Evolutionary conservation across 2,329 filamentous ascomycete species (phyloP).

Genomic region (Eutypa lata): DNA sequence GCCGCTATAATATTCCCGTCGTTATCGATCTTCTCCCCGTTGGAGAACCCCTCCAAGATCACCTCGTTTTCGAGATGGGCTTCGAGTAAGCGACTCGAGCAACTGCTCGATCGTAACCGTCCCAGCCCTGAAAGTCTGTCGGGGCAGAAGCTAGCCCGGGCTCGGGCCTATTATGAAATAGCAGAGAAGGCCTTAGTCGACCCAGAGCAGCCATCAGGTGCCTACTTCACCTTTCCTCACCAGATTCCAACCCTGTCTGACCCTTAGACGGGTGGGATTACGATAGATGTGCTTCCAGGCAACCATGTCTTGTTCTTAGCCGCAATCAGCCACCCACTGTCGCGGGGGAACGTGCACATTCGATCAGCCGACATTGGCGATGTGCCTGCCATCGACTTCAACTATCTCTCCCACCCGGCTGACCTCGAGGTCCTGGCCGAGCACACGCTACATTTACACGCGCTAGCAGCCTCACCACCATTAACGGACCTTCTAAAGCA

Average conservation of each 20-base stretch:
- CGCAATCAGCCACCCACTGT: neutral
- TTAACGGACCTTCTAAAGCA: neutral
- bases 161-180: neutral
- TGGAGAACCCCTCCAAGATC: slow-evolving; percentile 49
- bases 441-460: neutral
- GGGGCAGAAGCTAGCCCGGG: neutral
- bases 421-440: neutral
- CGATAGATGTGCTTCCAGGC: neutral
- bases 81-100: neutral
- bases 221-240: neutral
- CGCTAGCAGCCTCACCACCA: neutral
- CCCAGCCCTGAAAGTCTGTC: neutral
- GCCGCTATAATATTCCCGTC: slow-evolving; percentile 36
- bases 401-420: neutral
- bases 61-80: slow-evolving; percentile 16
- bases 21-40: slow-evolving; percentile 41
- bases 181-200: slow-evolving; percentile 1
- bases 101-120: neutral
- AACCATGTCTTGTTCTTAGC: neutral
- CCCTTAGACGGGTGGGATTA: neutral
- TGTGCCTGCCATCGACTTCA: neutral
- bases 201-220: neutral
- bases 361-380: neutral
- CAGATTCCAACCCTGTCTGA: neutral
- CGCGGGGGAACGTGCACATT: neutral